A percentile compares a stretch with the other conserved stretches of the same genome.
Conservation (phyloP, 2,329 filamentous ascomycete species). For the Colletotrichum cereale region DNA sequence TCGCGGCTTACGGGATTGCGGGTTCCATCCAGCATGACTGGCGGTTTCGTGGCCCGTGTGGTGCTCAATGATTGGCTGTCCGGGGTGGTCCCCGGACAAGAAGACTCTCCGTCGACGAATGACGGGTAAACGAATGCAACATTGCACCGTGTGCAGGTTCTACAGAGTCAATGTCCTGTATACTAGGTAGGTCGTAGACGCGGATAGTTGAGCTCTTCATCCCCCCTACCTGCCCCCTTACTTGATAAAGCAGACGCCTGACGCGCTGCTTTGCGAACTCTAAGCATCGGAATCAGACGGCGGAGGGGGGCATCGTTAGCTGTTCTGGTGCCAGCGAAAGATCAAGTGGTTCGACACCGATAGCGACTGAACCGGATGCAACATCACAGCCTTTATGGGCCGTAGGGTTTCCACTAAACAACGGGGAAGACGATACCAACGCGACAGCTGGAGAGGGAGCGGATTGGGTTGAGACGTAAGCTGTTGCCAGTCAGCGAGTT, state of each 20-base stretch:
- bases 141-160: background rate
- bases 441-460: background rate
- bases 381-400: background rate
- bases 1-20: conserved; percentile 44
- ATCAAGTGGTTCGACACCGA: background rate
- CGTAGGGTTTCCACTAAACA: background rate
- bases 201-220: background rate
- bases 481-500: background rate
- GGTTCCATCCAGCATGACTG: background rate
- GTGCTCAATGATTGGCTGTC: conserved; percentile 5
- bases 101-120: conserved; percentile 25
- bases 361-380: background rate
- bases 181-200: background rate
- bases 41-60: conserved; percentile 11
- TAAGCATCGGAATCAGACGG: background rate
- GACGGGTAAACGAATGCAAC: background rate
- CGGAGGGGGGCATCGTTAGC: background rate
- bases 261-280: background rate
- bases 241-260: background rate
- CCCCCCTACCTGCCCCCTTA: background rate
- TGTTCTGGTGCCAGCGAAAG: background rate
- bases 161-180: background rate
- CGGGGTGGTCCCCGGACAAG: background rate
- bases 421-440: background rate
- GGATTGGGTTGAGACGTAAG: conserved; percentile 2